Conservation (phyloP, 2,329 filamentous ascomycete genomes). For the Diaporthe vexans region DNA sequence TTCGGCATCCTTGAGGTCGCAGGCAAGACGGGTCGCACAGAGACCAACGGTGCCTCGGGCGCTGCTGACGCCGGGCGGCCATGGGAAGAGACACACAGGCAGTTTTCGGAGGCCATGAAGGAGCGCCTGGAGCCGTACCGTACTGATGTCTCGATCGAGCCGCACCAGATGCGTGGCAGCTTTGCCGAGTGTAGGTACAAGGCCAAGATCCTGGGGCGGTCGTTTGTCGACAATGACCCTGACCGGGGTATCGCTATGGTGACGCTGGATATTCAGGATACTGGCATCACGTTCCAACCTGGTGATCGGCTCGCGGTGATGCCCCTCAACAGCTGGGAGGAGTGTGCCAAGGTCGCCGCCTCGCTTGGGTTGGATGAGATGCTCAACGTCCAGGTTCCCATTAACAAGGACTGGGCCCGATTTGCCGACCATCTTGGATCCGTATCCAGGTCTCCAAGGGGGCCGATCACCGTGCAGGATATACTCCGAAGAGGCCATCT, state of each 20-base stretch:
- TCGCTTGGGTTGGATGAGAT: conserved; percentile 63
- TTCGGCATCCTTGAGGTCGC: conserved; percentile 69
- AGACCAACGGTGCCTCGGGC: conserved; percentile 66
- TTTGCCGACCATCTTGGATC: conserved; percentile 62
- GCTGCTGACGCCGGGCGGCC: conserved; percentile 57
- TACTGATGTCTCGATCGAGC: conserved; percentile 61
- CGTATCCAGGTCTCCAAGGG: conserved; percentile 49
- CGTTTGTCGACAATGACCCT: conserved; percentile 61
- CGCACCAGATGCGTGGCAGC: conserved; percentile 67
- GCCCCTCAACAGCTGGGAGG: conserved; percentile 68
- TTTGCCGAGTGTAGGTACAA: conserved; percentile 68
- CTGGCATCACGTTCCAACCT: conserved; percentile 66
- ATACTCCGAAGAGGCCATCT: conserved; percentile 66
- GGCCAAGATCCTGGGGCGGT: conserved; percentile 59
- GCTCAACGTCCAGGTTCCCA: conserved; percentile 57
- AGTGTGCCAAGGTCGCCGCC: conserved; percentile 67
- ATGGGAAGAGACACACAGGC: conserved; percentile 65
- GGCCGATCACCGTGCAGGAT: conserved; percentile 60
- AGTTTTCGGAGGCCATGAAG: conserved; percentile 68
- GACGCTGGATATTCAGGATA: conserved; percentile 65
- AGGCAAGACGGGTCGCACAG: conserved; percentile 65
- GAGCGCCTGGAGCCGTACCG: conserved; percentile 65
- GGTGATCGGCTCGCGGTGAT: conserved; percentile 68
- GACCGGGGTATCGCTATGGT: conserved; percentile 62
- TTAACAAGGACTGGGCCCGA: conserved; percentile 59